Evolutionary conservation across 441 rosid genomes (phyloP).

Genomic region (Mallotus japonicus): DNA sequence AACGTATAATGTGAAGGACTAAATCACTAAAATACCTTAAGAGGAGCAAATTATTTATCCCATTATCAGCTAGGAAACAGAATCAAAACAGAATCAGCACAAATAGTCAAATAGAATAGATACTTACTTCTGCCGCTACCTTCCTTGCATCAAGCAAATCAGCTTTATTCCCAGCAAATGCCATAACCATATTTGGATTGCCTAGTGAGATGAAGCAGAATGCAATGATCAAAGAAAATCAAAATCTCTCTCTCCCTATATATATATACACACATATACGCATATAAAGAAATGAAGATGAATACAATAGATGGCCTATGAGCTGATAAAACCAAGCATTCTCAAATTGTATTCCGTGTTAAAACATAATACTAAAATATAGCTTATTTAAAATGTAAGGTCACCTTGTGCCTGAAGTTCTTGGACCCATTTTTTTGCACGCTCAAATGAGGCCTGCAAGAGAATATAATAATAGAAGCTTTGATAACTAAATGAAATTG

Average conservation of each 20-base stretch:
- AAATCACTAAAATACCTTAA: too few species aligned
- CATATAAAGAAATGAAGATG: too few species aligned
- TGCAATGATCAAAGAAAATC: not conserved
- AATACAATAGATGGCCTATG: too few species aligned
- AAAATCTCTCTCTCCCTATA: too few species aligned
- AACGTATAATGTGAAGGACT: too few species aligned
- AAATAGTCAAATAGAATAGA: conserved; percentile 15
- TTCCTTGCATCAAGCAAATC: conserved; percentile 82
- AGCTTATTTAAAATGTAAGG: conserved; percentile 2
- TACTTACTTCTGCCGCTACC: conserved; percentile 72
- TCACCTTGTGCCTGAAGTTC: conserved; percentile 96
- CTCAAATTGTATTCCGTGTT: not conserved
- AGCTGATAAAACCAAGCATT: too few species aligned
- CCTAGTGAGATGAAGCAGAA: conserved; percentile 38
- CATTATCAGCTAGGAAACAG: not conserved
- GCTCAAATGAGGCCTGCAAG: conserved; percentile 82
- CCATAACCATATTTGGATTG: conserved; percentile 92
- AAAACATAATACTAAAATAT: not conserved
- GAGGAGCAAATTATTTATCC: too few species aligned
- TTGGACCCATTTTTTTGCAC: conserved; percentile 96
- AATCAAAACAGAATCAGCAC: conserved; percentile 6
- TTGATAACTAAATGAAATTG: not conserved
- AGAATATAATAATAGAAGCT: not conserved
- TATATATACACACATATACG: too few species aligned
- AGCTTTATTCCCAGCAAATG: conserved; percentile 93